These are phyloP conservation scores for Strigomonas culicis DNA, from an alignment of 208 protist species.

Conservation along the genomic window DNA sequence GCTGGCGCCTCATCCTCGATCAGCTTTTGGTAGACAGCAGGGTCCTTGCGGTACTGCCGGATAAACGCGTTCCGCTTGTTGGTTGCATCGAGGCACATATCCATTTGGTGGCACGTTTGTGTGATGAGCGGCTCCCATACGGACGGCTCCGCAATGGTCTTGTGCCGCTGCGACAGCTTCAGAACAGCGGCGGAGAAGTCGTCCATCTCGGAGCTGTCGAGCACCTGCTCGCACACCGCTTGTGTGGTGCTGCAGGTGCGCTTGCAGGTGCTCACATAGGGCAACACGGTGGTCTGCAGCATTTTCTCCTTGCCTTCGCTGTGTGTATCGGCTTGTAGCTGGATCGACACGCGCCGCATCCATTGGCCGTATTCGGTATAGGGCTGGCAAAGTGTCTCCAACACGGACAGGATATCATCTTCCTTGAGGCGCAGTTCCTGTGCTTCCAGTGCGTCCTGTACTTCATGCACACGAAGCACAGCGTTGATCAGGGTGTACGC, in stretches of 20 bases:
- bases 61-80: neutral
- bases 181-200: conserved; percentile 28
- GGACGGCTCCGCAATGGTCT: neutral
- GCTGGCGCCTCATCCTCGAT: conserved; percentile 25
- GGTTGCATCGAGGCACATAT: neutral
- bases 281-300: conserved; percentile 15
- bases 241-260: conserved; percentile 56
- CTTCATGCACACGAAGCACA: conserved; percentile 24
- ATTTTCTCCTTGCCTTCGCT: conserved; percentile 7
- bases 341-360: conserved; percentile 52
- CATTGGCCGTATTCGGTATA: conserved; percentile 62
- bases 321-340: conserved; percentile 17
- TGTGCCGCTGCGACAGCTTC: conserved; percentile 9
- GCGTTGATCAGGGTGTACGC: conserved; percentile 36
- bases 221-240: conserved; percentile 44
- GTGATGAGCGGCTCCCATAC: neutral
- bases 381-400: conserved; percentile 70
- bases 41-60: neutral
- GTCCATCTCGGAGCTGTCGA: conserved; percentile 38
- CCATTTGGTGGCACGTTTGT: neutral
- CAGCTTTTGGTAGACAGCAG: conserved; percentile 15
- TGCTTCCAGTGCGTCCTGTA: conserved; percentile 16
- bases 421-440: conserved; percentile 48
- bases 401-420: conserved; percentile 58
- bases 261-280: conserved; percentile 50